Conservation (phyloP, 768 basidiomycete species). For the Boletus patriciae region DNA sequence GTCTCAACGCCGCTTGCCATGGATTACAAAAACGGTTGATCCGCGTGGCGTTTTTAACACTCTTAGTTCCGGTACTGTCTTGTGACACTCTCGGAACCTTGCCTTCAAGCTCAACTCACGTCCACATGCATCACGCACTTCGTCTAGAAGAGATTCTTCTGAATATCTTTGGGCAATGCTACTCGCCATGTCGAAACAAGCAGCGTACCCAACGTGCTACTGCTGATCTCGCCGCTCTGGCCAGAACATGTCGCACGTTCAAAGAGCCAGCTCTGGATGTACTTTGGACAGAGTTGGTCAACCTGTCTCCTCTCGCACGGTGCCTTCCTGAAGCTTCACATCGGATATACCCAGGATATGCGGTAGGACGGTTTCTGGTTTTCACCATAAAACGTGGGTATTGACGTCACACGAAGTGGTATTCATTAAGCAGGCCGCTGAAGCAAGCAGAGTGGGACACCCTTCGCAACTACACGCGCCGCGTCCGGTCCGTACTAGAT, state of each 20-base stretch:
- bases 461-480: constrained; percentile 10
- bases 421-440: constrained; percentile 15
- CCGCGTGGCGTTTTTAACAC: no score
- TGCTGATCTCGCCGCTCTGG: constrained; percentile 2
- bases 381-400: neutral
- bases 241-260: constrained; percentile 9
- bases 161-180: constrained; percentile 5
- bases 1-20: no score
- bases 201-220: neutral
- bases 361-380: neutral
- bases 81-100: neutral
- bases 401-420: constrained; percentile 10
- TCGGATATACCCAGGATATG: constrained; percentile 11
- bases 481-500: constrained; percentile 14
- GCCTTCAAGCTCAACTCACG: neutral
- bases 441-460: constrained; percentile 10
- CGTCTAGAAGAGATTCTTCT: constrained; percentile 8
- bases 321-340: constrained; percentile 9
- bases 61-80: neutral
- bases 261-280: constrained; percentile 7
- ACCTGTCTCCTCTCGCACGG: constrained; percentile 5
- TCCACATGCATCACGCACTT: constrained; percentile 12
- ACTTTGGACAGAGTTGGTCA: constrained; percentile 6
- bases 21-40: no score
- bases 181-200: neutral